Base-by-base conservation (phyloP, 441 rosid species). In the Erysimum cheiri region DNA sequence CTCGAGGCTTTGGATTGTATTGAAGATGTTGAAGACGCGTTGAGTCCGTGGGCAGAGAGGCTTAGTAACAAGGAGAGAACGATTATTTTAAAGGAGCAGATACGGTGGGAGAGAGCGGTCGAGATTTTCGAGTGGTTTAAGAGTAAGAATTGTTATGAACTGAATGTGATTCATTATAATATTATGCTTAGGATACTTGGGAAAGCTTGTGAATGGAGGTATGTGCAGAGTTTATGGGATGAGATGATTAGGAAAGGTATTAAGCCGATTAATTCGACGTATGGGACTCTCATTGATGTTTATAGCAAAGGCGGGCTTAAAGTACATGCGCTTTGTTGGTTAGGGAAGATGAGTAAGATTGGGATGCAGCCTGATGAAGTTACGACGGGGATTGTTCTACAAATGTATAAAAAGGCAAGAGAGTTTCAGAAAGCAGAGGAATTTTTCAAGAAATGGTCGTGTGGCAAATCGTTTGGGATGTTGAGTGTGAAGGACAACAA, bases 51-150 rank as follows among this genome's bases (percentile, higher is more conserved):
- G 95, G 88, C 84, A 32, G 89, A 83, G 73, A 85, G 80, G 48
- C 80, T 92, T 9, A 81, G 81, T 61, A 86, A 77, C 71, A 92
- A 90, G 72, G 96, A 86, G 81, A 87, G 93, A 67, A 90, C 86
- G 70, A 90, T 90, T 67, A 88, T 90, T 47, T 78, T 92, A 78
- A 92, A 92, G 82, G 96, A 87, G 85, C 96, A 90, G 71, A 67
- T 66, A n/a, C 72, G 73, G 54, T 92, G 96, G 98, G 85, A 88
- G 71, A 81, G 98, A 66, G 96, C 96, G 3, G 46, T 84, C 58
- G 96, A 86, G 79, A 92, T 92, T 69, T 92, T 92, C 24, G 85
- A 89, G 71, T 92, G 98, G 96, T 85, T 92, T 77, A 90, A 90
- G 81, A 76, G 81, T 5, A 86, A 87, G 37, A 83, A 80, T 1